Base-by-base conservation (phyloP, 805 yeast species). In the Alloascoidea hylecoeti region DNA sequence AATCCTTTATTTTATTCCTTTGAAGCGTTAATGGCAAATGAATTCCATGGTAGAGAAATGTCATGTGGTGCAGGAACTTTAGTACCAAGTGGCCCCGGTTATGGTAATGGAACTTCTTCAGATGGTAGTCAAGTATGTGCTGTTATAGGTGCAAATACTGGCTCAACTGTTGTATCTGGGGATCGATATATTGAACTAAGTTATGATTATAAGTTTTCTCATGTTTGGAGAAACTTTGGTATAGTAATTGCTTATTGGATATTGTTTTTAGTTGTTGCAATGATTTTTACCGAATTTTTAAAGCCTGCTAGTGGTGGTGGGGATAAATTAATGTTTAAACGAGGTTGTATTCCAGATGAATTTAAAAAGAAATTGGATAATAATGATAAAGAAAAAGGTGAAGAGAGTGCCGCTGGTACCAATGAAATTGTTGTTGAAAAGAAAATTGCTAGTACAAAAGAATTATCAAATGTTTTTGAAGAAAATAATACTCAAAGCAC, bases 211-310 rank as follows among this genome's bases (percentile, higher is more conserved):
- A 50, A 51, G 15, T 72, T 65, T 48, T 44, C 55, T 15, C 83
- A 84, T 55, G 66, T 70, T 37, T 84, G 95, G 95, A 74, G 94
- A 61, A 80, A 84, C 53, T 64, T 78, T 41, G 95, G 86, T 50
- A 71, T 78, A 42, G 41, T 70, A 42, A 51, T 74, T 49, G 83
- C 69, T 2, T 77, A 63, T 49, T 54, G 64, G 40, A 43, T 62
- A 3, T 66, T 61, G 44, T 64, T 57, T 44, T 36, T 53, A 16
- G 38, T 39, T 17, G 38, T 49, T 34, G 50, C 59, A 33, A 38
- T 53, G 17, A 27, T 55, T 15, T 58, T 54, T 3, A 47, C 61
- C n/a, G 60, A 61, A 43, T 49, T 43, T 36, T 34, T 57, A 4
- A 48, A 47, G 15, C 58, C 59, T 17, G 47, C 44, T 34, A 48